These are phyloP conservation scores for Draba incana DNA, from an alignment of 345 rosid genomes.

Conservation along the genomic window DNA sequence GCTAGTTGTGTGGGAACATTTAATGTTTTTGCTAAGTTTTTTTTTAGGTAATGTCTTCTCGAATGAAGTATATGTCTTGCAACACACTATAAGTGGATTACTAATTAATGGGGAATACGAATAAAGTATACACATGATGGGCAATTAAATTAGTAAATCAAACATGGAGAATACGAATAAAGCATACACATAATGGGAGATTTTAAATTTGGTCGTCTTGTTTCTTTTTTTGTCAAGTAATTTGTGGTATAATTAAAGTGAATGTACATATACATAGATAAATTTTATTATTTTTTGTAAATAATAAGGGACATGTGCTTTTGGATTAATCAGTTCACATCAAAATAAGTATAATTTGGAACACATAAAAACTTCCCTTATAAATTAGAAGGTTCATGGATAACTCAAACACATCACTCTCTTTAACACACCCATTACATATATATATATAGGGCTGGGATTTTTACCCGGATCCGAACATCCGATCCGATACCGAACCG, in stretches of 20 bases:
- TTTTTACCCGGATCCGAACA: no score
- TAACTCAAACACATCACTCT: slow-evolving; percentile 6
- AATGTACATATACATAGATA: slow-evolving; percentile 13
- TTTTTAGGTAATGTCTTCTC: neutral
- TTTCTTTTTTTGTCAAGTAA: no score
- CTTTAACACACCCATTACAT: slow-evolving; percentile 15
- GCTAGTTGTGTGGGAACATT: slow-evolving; percentile 6
- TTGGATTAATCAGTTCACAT: slow-evolving; percentile 5
- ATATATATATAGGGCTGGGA: no score
- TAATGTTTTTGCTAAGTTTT: neutral
- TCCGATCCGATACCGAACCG: no score
- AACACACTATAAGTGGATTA: neutral
- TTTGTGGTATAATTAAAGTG: neutral
- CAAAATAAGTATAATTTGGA: slow-evolving; percentile 28
- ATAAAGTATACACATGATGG: slow-evolving; percentile 2
- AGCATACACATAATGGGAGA: no score
- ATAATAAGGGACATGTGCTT: neutral
- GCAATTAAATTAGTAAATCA: neutral
- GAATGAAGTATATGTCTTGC: neutral
- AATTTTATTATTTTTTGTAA: neutral
- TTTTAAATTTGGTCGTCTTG: no score
- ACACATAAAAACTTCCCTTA: slow-evolving; percentile 19
- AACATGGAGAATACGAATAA: no score
- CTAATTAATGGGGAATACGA: neutral
- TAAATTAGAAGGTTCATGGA: slow-evolving; percentile 15